Percentiles rank a stretch among this genome's conserved stretches.
Evolutionary conservation across 805 yeast genomes (phyloP).

Genomic region (Myxozyma udenii): DNA sequence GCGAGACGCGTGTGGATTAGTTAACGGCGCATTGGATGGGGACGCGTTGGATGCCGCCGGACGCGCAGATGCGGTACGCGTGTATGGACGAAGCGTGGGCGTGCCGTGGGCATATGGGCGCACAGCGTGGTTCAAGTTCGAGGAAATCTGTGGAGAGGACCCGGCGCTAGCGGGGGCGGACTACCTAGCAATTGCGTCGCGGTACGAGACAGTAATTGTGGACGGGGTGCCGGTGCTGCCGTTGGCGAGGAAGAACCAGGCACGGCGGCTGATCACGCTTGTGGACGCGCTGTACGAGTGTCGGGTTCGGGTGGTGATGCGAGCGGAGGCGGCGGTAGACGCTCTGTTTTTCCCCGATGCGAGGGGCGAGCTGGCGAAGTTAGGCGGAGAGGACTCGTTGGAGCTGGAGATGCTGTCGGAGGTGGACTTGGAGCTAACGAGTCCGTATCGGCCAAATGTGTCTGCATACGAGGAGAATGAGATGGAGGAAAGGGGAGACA

Average conservation of each 20-base stretch:
- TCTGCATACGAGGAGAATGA: slow-evolving; percentile 56
- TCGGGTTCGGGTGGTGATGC: slow-evolving; percentile 55
- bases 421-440: slow-evolving; percentile 55
- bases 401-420: slow-evolving; percentile 69
- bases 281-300: slow-evolving; percentile 69
- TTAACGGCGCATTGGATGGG: slow-evolving; percentile 1
- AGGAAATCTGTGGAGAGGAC: slow-evolving; percentile 47
- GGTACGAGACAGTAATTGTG: slow-evolving; percentile 54
- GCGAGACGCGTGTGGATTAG: neutral
- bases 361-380: neutral
- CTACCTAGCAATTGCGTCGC: slow-evolving; percentile 63
- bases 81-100: slow-evolving; percentile 54
- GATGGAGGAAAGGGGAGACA: neutral
- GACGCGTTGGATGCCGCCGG: neutral
- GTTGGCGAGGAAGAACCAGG: slow-evolving; percentile 59
- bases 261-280: slow-evolving; percentile 59
- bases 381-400: slow-evolving; percentile 38
- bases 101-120: slow-evolving; percentile 48
- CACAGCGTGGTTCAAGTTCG: slow-evolving; percentile 50
- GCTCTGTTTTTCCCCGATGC: slow-evolving; percentile 62
- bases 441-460: slow-evolving; percentile 69
- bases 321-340: slow-evolving; percentile 51
- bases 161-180: slow-evolving; percentile 59
- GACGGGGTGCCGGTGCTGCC: slow-evolving; percentile 62
- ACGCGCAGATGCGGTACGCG: slow-evolving; percentile 40